Base-by-base conservation (phyloP, 805 yeast species). In the Zygosaccharomyces bisporus region DNA sequence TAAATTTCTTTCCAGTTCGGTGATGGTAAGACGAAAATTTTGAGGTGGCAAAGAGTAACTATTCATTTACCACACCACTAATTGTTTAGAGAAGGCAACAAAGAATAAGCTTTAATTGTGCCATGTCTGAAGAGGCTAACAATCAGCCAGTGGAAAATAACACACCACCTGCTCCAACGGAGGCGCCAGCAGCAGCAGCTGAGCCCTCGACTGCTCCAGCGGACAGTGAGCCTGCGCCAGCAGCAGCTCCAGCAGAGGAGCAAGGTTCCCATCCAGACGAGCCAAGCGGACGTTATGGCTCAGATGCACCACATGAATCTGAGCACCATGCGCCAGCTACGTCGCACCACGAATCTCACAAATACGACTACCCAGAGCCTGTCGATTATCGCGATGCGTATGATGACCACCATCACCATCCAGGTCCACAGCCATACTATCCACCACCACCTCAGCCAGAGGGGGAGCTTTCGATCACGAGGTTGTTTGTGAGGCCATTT, bases 401-500 rank as follows among this genome's bases (percentile, higher is more conserved):
- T 24, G 44, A 52, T 44, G 33, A 42, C 24, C 51, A 46, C 30
- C 47, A 45, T 14, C 55, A 53, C 27, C 55, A 53, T 20, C 45
- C 44, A 14, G 53, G 51, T 34, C 55, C 55, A 16, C 54, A 54
- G 41, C 54, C 54, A 27, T 51, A 53, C 39, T 47, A 49, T 10
- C 50, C 52, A 38, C 57, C 54, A 16, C 58, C 55, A n/a, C 58
- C 58, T 14, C 56, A 54, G 20, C 53, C 50, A 29, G 67, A 62
- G 42, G 69, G 66, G 34, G 67, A 69, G 52, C 58, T 68, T 34
- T 71, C 75, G 43, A 67, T 61, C 48, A 69, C 71, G 37, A 69
- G 73, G 63, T 61, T 79, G 45, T 79, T 79, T 56, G 81, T 78
- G 49, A 79, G 83, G 75, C 85, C 85, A 32, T 73, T 79, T 58